Conservation (phyloP, 148 eudicot genomes). For the Dianthus caryophyllus region DNA sequence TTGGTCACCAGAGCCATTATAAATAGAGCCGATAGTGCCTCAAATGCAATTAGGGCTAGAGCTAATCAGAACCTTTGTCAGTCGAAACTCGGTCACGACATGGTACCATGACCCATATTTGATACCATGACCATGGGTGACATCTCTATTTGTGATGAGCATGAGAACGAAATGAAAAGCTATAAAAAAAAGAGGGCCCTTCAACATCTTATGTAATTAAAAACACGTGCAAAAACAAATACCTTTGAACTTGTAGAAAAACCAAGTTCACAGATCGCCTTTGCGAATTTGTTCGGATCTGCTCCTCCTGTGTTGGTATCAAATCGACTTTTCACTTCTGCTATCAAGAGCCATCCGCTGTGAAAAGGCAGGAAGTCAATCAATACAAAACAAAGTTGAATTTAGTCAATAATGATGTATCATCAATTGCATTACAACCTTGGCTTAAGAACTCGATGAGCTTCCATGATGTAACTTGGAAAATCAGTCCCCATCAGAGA, state of each 20-base stretch:
- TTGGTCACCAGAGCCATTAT: too few relatives aligned
- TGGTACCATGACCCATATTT: too few relatives aligned
- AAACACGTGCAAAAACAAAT: neutral
- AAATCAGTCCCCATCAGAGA: slow-evolving; percentile 92
- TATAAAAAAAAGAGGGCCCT: neutral
- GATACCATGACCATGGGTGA: neutral
- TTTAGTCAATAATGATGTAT: neutral
- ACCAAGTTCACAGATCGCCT: slow-evolving; percentile 73
- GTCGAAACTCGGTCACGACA: too few relatives aligned
- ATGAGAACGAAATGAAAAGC: neutral
- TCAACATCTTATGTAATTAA: neutral
- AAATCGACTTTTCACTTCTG: slow-evolving; percentile 93
- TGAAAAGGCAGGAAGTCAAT: slow-evolving; percentile 13
- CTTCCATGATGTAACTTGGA: slow-evolving; percentile 72
- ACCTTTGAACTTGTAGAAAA: slow-evolving; percentile 59
- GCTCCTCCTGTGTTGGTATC: slow-evolving; percentile 90
- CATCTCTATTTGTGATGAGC: neutral
- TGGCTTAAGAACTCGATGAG: slow-evolving; percentile 80
- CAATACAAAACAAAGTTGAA: slow-evolving; percentile 3
- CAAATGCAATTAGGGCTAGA: too few relatives aligned
- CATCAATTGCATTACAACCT: slow-evolving; percentile 27
- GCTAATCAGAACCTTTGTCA: too few relatives aligned
- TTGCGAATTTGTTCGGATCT: slow-evolving; percentile 60
- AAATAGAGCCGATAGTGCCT: too few relatives aligned
- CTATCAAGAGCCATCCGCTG: slow-evolving; percentile 97